Percentiles rank a stretch among this genome's conserved stretches.
phyloP scores from a whole-genome alignment of 2,329 filamentous ascomycete genomes.

The Coniochaeta ligniaria region DNA sequence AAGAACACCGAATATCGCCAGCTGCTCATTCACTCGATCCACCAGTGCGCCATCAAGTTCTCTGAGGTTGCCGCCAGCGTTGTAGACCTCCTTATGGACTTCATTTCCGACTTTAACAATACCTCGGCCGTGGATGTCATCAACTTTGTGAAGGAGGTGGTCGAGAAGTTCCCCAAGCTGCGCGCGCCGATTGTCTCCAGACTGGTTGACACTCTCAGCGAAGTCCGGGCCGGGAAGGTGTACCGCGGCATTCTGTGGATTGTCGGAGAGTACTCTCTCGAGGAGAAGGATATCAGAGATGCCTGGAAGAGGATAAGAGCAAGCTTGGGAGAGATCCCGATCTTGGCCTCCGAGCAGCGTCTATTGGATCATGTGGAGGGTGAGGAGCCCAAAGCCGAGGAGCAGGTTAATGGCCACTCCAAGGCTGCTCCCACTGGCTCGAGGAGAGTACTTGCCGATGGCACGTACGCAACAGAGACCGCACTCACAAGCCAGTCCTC shows the following conservation, averaged over 20 bases:
- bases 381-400: slow-evolving; percentile 50
- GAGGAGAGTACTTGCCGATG: slow-evolving; percentile 87
- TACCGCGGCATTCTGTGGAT: slow-evolving; percentile 97
- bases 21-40: slow-evolving; percentile 91
- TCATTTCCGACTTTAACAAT: slow-evolving; percentile 97
- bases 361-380: slow-evolving; percentile 79
- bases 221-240: slow-evolving; percentile 94
- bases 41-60: slow-evolving; percentile 98
- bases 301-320: slow-evolving; percentile 95
- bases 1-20: slow-evolving; percentile 96
- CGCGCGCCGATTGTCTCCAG: slow-evolving; percentile 81
- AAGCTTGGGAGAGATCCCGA: slow-evolving; percentile 93
- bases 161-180: slow-evolving; percentile 92
- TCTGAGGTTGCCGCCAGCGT: slow-evolving; percentile 96
- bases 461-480: slow-evolving; percentile 95
- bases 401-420: slow-evolving; percentile 72
- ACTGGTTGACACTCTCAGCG: slow-evolving; percentile 80
- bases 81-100: slow-evolving; percentile 96
- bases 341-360: slow-evolving; percentile 88
- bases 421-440: slow-evolving; percentile 78
- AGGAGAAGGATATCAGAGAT: slow-evolving; percentile 88
- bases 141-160: slow-evolving; percentile 97
- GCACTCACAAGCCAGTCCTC: slow-evolving; percentile 90
- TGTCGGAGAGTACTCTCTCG: slow-evolving; percentile 91
- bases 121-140: slow-evolving; percentile 96